Evolutionary conservation across 768 basidiomycete genomes (phyloP), one percentile per base, ranked within the genome.

Genomic region (Pleurotus sapidus): DNA sequence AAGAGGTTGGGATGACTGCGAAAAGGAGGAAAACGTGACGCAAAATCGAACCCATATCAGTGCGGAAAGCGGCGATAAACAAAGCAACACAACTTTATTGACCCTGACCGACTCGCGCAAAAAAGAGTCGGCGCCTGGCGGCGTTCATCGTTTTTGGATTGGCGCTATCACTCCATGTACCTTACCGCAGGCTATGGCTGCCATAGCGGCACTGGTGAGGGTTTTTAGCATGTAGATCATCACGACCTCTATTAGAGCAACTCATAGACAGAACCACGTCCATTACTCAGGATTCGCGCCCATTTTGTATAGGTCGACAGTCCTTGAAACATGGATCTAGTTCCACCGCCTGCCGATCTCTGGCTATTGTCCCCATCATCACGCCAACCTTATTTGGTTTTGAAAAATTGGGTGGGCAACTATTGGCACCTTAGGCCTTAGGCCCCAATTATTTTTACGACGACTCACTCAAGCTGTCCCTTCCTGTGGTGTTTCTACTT

Each of bases 351-450:
- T 54, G 86, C 88, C 15, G 70, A 85, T 59, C 67, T 91, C 4
- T 93, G 91, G 91, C 78, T 92, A 15, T 69, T 91, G 46, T 92
- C 91, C 0, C 91, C 91, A 5, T 84, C 90, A 6, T 93, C 30
- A 34, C 11, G 91, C 67, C 90, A 92, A 64, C 91, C 90, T 0
- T 93, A 91, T 64, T 92, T 91, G 0, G 81, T 90, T 2, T 72
- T 93, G 53, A 91, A 90, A 87, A 86, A 20, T 20, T 20, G 20
- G 20, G 20, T 20, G 20, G 20, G 20, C 20, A 20, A 20, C 1
- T 20, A 20, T 20, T 72, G 89, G 88, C 9, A 81, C 79, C 7
- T 71, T 72, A 9, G 91, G 93, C 71, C 87, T 89, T 9, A 82
- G 90, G 11, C 90, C 90, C 6, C 76, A 77, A 60, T 89, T 88